phyloP scores from a whole-genome alignment of 1,139 yeast genomes.

The Sugiyamaella grinbergsii region DNA sequence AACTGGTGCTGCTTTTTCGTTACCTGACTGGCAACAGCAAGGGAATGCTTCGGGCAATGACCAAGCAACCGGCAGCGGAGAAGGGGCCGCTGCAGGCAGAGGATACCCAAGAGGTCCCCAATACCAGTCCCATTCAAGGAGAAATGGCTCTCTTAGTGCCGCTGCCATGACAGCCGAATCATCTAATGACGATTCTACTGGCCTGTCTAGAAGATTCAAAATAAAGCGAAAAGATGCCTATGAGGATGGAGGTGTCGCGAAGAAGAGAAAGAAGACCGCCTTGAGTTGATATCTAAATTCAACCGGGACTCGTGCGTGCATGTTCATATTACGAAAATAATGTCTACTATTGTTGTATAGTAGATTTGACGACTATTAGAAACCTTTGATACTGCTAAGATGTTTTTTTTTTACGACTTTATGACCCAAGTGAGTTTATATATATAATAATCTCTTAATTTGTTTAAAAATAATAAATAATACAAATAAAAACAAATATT shows the following conservation, averaged over 20 bases:
- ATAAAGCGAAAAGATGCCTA: conserved; percentile 27
- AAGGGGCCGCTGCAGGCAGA: conserved; percentile 6
- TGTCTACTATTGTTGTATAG: not conserved
- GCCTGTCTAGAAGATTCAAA: conserved; percentile 24
- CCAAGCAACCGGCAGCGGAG: conserved; percentile 13
- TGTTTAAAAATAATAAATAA: not conserved
- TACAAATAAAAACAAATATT: not conserved
- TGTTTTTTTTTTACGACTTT: not conserved
- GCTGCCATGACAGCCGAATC: conserved; percentile 29
- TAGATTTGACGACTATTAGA: conserved; percentile 5
- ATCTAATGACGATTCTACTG: conserved; percentile 31
- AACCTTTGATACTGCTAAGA: not conserved
- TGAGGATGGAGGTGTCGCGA: conserved; percentile 20
- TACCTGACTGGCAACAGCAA: conserved; percentile 50
- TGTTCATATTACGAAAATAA: not conserved
- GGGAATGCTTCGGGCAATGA: conserved; percentile 43
- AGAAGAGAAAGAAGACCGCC: conserved; percentile 20
- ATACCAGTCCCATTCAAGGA: conserved; percentile 18
- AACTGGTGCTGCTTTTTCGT: conserved; percentile 48
- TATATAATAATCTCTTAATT: not conserved
- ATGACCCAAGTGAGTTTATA: conserved; percentile 8
- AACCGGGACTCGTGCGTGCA: not conserved
- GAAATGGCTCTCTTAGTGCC: conserved; percentile 20
- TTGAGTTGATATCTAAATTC: not conserved
- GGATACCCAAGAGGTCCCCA: conserved; percentile 20